Conservation (phyloP, 2,329 filamentous ascomycete species). For the Talaromyces sp. region DNA sequence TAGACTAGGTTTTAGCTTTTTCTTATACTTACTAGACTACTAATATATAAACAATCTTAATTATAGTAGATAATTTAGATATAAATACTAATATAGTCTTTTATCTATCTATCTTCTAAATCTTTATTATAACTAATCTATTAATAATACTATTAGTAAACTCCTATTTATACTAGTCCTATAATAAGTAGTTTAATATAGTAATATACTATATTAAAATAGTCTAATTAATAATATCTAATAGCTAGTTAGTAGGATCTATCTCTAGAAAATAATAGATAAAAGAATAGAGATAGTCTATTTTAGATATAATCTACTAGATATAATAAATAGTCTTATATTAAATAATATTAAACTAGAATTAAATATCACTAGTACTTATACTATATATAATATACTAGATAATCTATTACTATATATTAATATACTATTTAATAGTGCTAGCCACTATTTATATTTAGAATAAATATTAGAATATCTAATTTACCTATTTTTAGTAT, state of each 20-base stretch:
- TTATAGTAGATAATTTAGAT: background rate
- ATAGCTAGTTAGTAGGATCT: too few species aligned
- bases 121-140: background rate
- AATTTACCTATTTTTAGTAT: background rate
- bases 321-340: too few species aligned
- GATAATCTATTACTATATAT: background rate
- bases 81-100: background rate
- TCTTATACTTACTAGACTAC: background rate
- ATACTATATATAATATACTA: background rate
- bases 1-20: background rate
- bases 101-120: background rate
- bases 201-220: background rate
- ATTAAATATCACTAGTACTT: background rate
- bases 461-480: background rate
- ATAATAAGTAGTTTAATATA: constrained; percentile 1
- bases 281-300: too few species aligned
- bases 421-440: background rate
- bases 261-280: too few species aligned
- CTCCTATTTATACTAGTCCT: background rate
- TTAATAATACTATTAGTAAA: background rate
- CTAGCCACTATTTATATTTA: background rate
- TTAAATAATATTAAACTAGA: too few species aligned
- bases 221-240: too few species aligned
- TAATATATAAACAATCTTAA: background rate
- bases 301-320: too few species aligned